Evolutionary conservation across 2,329 filamentous ascomycete genomes (phyloP).

Genomic region (Mycogone perniciosa): DNA sequence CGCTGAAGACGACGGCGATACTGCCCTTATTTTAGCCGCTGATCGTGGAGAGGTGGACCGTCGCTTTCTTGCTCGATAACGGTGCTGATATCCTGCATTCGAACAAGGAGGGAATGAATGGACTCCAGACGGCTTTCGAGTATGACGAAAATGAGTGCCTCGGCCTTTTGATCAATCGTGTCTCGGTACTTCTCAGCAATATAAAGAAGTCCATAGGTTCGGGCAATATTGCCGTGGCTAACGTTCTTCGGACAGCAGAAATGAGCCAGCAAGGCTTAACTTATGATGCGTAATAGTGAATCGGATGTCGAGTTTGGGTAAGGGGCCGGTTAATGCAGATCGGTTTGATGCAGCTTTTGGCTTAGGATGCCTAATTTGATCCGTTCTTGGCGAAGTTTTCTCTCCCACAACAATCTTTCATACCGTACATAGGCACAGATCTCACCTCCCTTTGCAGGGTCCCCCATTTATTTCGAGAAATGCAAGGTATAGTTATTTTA

Average conservation of each 20-base stretch:
- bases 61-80: conserved; percentile 28
- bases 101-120: conserved; percentile 3
- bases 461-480: no score
- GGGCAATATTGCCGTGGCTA: conserved; percentile 1
- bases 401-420: no score
- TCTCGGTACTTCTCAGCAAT: neutral
- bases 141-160: conserved; percentile 1
- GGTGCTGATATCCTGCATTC: conserved; percentile 24
- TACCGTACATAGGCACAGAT: no score
- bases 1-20: conserved; percentile 28
- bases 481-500: no score
- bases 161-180: conserved; percentile 1
- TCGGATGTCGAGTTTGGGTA: no score
- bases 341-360: no score
- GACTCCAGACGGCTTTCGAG: conserved; percentile 5
- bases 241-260: conserved; percentile 2
- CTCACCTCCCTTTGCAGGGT: no score
- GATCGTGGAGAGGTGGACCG: conserved; percentile 26
- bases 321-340: no score
- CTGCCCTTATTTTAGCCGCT: conserved; percentile 33
- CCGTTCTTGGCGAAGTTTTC: no score
- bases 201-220: conserved; percentile 5
- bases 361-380: no score
- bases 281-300: no score
- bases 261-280: neutral